A percentile compares a stretch with the other conserved stretches of the same genome.
phyloP scores from a whole-genome alignment of 495 filamentous ascomycete genomes.

The Neurospora sp. region DNA sequence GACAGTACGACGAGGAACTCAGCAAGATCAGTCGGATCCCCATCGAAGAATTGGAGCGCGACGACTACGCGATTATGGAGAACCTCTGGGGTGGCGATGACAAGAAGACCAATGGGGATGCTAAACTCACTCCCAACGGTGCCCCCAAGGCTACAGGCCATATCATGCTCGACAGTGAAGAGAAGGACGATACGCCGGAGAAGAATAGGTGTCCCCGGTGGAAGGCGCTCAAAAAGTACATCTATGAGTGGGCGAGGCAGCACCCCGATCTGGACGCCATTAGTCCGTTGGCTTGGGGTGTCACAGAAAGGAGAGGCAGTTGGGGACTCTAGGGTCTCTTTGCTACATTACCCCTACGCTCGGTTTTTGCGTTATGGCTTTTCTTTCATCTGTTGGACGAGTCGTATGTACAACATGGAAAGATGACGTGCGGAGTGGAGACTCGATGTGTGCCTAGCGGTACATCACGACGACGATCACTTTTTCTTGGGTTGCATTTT shows the following conservation, averaged over 20 bases:
- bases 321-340: constrained; percentile 57
- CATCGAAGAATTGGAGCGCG: constrained; percentile 53
- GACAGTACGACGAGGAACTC: constrained; percentile 73
- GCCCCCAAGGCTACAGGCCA: constrained; percentile 23
- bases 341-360: neutral
- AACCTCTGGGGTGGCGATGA: constrained; percentile 43
- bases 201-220: constrained; percentile 51
- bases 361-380: neutral
- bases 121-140: constrained; percentile 23
- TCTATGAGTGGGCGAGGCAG: constrained; percentile 76
- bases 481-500: neutral
- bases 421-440: neutral
- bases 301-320: constrained; percentile 64
- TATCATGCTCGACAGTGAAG: constrained; percentile 29
- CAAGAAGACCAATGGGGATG: constrained; percentile 3
- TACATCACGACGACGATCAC: neutral
- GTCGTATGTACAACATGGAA: neutral
- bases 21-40: constrained; percentile 62
- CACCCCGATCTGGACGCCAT: constrained; percentile 52
- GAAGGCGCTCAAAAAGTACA: constrained; percentile 71
- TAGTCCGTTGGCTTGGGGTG: constrained; percentile 57
- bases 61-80: constrained; percentile 56
- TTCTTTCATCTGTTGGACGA: constrained; percentile 1
- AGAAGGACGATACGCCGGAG: constrained; percentile 24
- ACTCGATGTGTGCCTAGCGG: neutral